phyloP scores from a whole-genome alignment of 805 yeast genomes.

The Blastobotrys parvus region DNA sequence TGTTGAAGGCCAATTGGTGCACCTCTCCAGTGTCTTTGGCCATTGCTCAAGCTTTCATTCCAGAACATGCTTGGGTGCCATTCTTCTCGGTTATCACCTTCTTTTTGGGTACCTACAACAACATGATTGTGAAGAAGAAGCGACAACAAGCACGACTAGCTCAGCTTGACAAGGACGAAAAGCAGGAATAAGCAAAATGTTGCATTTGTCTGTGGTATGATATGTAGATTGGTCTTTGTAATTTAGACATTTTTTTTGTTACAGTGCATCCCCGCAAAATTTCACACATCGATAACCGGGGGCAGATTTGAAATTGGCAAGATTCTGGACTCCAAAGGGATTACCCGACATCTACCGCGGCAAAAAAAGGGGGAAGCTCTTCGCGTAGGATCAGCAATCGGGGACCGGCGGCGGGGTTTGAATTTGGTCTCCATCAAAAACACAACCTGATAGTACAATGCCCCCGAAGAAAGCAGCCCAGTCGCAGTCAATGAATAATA shows the following conservation, averaged over 20 bases:
- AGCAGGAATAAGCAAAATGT: no score
- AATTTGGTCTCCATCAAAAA: no score
- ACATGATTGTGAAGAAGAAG: slow-evolving; percentile 27
- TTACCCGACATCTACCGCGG: no score
- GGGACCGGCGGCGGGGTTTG: no score
- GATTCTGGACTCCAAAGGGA: no score
- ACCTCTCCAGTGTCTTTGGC: slow-evolving; percentile 30
- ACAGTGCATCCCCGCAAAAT: not conserved
- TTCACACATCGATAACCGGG: no score
- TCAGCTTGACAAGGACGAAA: slow-evolving; percentile 1
- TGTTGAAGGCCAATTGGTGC: slow-evolving; percentile 30
- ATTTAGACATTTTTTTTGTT: no score
- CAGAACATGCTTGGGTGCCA: slow-evolving; percentile 34
- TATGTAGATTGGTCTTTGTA: not conserved
- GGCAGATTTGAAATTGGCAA: no score
- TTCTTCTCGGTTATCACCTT: slow-evolving; percentile 32
- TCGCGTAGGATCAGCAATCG: no score
- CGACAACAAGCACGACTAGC: slow-evolving; percentile 6
- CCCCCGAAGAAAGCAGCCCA: no score
- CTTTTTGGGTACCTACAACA: slow-evolving; percentile 32
- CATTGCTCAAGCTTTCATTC: slow-evolving; percentile 31
- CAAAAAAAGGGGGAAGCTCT: no score
- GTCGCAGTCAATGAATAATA: not conserved
- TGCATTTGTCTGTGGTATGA: not conserved
- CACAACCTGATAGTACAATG: no score